Evolutionary conservation across 1,284 basidiomycete species (phyloP), one percentile per base, ranked within the genome.

Genomic region (Cryptococcus deneoformans): DNA sequence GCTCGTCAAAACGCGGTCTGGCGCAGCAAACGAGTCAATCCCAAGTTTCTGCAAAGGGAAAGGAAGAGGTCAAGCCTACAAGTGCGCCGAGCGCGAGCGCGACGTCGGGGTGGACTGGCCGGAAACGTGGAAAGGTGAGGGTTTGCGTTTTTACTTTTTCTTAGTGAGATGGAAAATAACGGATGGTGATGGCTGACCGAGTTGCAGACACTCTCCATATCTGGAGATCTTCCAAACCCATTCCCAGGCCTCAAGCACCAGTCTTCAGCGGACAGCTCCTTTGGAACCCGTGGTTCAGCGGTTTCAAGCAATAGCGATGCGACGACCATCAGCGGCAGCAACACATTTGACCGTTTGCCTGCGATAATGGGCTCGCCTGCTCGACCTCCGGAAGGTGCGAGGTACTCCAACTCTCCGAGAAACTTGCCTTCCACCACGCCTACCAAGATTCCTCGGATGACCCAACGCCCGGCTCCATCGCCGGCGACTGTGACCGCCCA

Each of bases 361-460:
- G 89, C 90, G 2, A 94, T 95, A 58, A 87, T 89, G 39, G 92
- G 90, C 36, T 93, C 91, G 2, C 91, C 92, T 6, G 92, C 91
- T 4, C 43, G 54, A 46, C 53, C 59, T 8, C 4, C 48, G 12
- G 57, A 50, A 50, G 64, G 35, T 68, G 70, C 72, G 20, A 64
- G 66, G 49, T 58, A 63, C 24, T 57, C 60, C 14, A 64, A 65
- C 14, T 59, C 55, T 29, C 56, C 53, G 29, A 54, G 67, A 20
- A 61, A 59, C 35, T 60, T 68, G 2, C 69, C 73, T 1, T 70
- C 70, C 10, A 70, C 71, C 4, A 82, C 81, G 0, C 92, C 93
- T 0, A 97, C 93, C 24, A 94, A 93, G 80, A 97, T 96, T 66
- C 93, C 93, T 51, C 87, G 92, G 44, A 92, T 95, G 58, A 87